These are phyloP conservation scores for Castanea mollissima DNA, from an alignment of 306 rosid species.

Conservation along the genomic window DNA sequence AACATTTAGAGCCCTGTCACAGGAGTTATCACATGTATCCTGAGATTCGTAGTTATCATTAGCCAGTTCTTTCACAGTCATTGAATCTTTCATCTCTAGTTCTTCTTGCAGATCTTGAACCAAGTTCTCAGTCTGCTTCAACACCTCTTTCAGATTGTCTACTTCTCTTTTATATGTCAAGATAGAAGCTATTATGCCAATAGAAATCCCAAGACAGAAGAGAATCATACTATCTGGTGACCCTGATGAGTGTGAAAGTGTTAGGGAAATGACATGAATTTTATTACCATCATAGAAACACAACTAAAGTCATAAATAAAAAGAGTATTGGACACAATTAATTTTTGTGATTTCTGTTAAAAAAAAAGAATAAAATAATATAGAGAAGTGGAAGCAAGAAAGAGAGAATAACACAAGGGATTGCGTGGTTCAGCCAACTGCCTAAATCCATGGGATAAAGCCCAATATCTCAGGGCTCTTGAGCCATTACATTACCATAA, in stretches of 20 bases:
- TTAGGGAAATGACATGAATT: conserved; percentile 21
- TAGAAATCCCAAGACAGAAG: conserved; percentile 72
- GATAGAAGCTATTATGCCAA: conserved; percentile 61
- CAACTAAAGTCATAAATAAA: background rate
- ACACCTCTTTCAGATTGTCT: conserved; percentile 48
- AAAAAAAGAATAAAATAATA: no score
- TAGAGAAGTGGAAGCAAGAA: no score
- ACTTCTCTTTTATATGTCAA: conserved; percentile 52
- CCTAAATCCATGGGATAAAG: no score
- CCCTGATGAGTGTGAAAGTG: conserved; percentile 25
- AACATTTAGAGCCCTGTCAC: conserved; percentile 30
- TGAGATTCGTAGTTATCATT: conserved; percentile 52
- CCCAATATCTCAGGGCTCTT: no score
- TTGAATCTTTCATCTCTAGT: conserved; percentile 79
- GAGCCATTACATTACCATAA: no score
- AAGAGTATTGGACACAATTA: background rate
- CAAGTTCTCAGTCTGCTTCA: conserved; percentile 72
- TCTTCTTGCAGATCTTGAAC: conserved; percentile 93
- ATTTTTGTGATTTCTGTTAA: background rate
- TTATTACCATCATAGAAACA: conserved; percentile 13
- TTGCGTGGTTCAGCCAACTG: no score
- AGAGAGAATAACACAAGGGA: no score
- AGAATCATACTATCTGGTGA: conserved; percentile 51
- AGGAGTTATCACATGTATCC: conserved; percentile 43
- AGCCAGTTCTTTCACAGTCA: conserved; percentile 77